Evolutionary conservation across 805 yeast genomes (phyloP).

Genomic region (Myxozyma melibiosi): DNA sequence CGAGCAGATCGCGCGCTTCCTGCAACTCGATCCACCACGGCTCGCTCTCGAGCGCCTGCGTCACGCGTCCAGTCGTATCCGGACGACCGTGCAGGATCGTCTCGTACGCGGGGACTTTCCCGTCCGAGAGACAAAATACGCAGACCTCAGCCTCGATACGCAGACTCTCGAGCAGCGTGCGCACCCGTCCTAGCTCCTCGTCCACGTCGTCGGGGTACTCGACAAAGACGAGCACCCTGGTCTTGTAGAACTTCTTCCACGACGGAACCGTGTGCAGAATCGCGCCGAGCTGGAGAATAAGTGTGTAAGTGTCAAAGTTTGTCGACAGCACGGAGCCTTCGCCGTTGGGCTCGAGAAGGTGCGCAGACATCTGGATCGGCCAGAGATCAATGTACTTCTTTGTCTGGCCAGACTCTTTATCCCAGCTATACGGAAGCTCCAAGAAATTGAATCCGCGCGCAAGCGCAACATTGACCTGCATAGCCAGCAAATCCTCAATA

Average conservation of each 20-base stretch:
- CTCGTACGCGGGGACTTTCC: constrained; percentile 62
- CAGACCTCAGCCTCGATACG: constrained; percentile 83
- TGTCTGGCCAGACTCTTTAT: constrained; percentile 37
- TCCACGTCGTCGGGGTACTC: constrained; percentile 69
- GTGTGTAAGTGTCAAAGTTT: constrained; percentile 92
- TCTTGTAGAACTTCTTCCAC: constrained; percentile 76
- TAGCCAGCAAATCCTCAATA: constrained; percentile 81
- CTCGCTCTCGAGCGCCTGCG: constrained; percentile 56
- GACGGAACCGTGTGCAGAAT: constrained; percentile 89
- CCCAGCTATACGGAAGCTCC: constrained; percentile 55
- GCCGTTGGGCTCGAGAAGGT: constrained; percentile 66
- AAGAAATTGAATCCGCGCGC: constrained; percentile 82
- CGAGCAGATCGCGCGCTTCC: constrained; percentile 52
- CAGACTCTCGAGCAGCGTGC: constrained; percentile 66
- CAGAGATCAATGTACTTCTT: constrained; percentile 75
- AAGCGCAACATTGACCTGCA: constrained; percentile 90
- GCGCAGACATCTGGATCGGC: constrained; percentile 96
- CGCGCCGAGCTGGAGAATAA: constrained; percentile 91
- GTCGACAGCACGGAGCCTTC: constrained; percentile 71
- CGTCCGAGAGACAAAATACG: constrained; percentile 66
- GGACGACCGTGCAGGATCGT: constrained; percentile 71
- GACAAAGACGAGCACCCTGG: constrained; percentile 88
- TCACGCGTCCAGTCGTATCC: constrained; percentile 51
- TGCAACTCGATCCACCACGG: constrained; percentile 84
- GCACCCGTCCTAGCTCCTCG: constrained; percentile 68